These are phyloP conservation scores for Aspergillus taichungensis DNA, from an alignment of 495 filamentous ascomycete species.

Conservation along the genomic window DNA sequence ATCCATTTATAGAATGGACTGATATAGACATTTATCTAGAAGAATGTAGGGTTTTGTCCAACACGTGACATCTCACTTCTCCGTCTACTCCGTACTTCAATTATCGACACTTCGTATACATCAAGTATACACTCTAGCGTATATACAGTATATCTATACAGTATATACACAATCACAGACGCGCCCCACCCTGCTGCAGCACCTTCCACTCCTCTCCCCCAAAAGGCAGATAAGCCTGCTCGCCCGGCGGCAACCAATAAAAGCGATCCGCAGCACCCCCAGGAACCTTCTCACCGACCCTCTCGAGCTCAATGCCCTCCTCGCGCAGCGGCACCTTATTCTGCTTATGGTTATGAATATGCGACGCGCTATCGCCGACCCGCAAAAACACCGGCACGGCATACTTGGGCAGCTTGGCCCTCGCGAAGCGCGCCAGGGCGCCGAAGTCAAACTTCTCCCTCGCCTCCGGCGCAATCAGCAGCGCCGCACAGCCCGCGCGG, in stretches of 20 bases:
- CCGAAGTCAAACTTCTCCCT: constrained; percentile 42
- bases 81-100: too few species aligned
- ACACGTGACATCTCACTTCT: too few species aligned
- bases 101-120: too few species aligned
- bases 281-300: constrained; percentile 39
- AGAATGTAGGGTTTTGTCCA: too few species aligned
- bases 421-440: constrained; percentile 42
- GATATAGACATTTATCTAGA: too few species aligned
- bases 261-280: constrained; percentile 39
- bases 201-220: constrained; percentile 47
- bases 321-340: constrained; percentile 65
- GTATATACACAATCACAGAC: constrained; percentile 25
- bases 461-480: constrained; percentile 31
- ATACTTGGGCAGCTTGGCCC: constrained; percentile 57
- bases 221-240: constrained; percentile 50
- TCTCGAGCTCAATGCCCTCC: constrained; percentile 57
- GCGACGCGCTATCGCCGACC: constrained; percentile 46
- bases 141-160: too few species aligned
- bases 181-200: constrained; percentile 41
- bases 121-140: too few species aligned
- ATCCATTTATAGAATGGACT: too few species aligned
- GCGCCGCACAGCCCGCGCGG: constrained; percentile 59
- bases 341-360: constrained; percentile 80
- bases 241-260: constrained; percentile 46
- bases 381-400: constrained; percentile 71